phyloP scores from a whole-genome alignment of 2,329 filamentous ascomycete genomes.

The Curvularia eragrostidis region DNA sequence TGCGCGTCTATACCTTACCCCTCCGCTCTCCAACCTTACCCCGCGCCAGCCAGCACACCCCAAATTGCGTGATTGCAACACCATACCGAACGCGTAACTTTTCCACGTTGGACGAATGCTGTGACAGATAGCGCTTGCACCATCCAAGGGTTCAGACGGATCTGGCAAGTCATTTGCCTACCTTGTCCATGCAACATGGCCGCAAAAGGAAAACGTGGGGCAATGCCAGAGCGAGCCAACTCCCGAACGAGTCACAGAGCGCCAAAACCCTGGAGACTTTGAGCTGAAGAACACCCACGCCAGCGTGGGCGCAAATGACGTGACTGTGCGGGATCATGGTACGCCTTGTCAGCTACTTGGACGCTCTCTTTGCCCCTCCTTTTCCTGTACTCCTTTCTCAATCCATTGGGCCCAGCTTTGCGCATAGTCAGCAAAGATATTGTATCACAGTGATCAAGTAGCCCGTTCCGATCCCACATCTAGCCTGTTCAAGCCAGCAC shows the following conservation, averaged over 20 bases:
- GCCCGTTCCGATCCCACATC: neutral
- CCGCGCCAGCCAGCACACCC: neutral
- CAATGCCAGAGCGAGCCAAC: neutral
- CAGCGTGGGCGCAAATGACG: slow-evolving; percentile 10
- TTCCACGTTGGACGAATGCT: neutral
- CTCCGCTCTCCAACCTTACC: neutral
- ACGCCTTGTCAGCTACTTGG: neutral
- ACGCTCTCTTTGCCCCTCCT: slow-evolving; percentile 1
- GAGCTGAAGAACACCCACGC: neutral
- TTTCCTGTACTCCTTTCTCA: neutral
- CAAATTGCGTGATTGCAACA: slow-evolving; percentile 7
- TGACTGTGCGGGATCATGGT: slow-evolving; percentile 8
- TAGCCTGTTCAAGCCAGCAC: neutral
- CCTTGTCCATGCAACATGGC: neutral
- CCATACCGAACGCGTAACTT: neutral
- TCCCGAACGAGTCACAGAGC: neutral
- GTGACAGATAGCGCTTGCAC: slow-evolving; percentile 1
- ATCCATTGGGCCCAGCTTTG: neutral
- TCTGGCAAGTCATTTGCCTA: neutral
- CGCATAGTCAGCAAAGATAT: neutral
- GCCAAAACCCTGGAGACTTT: neutral
- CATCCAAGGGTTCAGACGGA: neutral
- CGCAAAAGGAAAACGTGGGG: neutral
- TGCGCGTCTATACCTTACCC: neutral
- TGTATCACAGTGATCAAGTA: neutral